These are phyloP conservation scores for Apiospora malaysiana DNA, from an alignment of 2,329 filamentous ascomycete species.

Conservation along the genomic window DNA sequence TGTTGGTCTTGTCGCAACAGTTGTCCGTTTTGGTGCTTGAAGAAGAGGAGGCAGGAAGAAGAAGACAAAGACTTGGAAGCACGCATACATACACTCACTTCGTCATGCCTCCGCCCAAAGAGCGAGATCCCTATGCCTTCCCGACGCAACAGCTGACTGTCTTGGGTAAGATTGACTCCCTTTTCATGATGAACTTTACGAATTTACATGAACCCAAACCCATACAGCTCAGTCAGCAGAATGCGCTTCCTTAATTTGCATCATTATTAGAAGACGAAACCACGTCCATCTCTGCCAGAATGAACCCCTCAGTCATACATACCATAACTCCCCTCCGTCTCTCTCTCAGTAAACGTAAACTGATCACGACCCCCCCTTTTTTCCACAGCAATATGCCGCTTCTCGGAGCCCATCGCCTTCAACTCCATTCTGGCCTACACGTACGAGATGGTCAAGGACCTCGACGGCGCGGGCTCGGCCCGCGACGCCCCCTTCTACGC, in stretches of 20 bases:
- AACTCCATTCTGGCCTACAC: conserved; percentile 52
- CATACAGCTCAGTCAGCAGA: not conserved
- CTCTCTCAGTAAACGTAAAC: no score
- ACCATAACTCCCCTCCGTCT: no score
- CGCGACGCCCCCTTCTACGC: conserved; percentile 54
- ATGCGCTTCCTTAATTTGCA: no score
- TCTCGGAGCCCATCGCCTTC: conserved; percentile 53
- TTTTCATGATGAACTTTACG: not conserved
- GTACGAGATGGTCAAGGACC: conserved; percentile 48
- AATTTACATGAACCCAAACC: not conserved
- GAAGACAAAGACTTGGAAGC: not conserved
- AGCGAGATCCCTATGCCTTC: conserved; percentile 12
- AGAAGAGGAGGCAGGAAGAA: not conserved
- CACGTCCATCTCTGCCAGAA: not conserved
- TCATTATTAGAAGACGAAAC: not conserved
- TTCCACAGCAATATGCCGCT: conserved; percentile 48
- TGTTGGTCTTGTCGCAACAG: no score
- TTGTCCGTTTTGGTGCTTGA: no score
- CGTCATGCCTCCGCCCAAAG: conserved; percentile 7
- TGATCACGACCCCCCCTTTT: not conserved
- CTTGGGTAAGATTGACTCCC: conserved; percentile 11
- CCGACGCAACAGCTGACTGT: conserved; percentile 18
- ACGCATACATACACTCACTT: not conserved
- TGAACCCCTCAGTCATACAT: not conserved
- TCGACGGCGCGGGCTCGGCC: conserved; percentile 43